Percentiles rank a stretch among this genome's conserved stretches.
These are phyloP conservation scores for Neurospora sp. DNA, from an alignment of 495 filamentous ascomycete genomes.

Conservation along the genomic window DNA sequence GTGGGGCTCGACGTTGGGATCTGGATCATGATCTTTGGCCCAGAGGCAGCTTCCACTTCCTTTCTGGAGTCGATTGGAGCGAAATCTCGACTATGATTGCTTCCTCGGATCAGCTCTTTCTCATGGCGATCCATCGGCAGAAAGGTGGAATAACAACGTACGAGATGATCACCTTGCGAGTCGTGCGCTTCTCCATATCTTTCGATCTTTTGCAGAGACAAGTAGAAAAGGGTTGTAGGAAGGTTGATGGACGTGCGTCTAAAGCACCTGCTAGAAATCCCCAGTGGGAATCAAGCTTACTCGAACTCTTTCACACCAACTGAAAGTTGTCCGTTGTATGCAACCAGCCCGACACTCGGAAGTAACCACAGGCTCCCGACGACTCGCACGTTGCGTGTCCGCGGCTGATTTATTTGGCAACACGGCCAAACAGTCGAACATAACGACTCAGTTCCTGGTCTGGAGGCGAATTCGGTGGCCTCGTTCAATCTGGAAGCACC, in stretches of 20 bases:
- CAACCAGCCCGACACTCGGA: background rate
- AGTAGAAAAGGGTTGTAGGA: background rate
- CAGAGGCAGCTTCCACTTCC: background rate
- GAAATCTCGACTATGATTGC: background rate
- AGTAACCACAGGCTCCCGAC: background rate
- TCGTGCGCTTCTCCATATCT: background rate
- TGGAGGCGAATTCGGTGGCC: background rate
- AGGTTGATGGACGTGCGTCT: background rate
- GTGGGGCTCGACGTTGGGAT: background rate
- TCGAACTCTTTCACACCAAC: background rate
- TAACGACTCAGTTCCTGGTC: background rate
- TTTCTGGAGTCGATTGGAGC: background rate
- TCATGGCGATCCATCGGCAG: background rate
- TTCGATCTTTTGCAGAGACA: background rate
- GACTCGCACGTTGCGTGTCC: background rate
- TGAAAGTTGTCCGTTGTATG: background rate
- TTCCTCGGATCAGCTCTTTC: background rate
- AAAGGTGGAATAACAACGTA: background rate
- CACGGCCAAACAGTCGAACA: background rate
- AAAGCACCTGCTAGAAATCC: background rate
- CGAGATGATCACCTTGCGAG: background rate
- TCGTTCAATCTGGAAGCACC: background rate
- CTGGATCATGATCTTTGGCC: background rate
- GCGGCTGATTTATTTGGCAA: background rate
- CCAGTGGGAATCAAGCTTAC: background rate